Evolutionary conservation across 768 basidiomycete species (phyloP).

Genomic region (Pleurotus tuoliensis): DNA sequence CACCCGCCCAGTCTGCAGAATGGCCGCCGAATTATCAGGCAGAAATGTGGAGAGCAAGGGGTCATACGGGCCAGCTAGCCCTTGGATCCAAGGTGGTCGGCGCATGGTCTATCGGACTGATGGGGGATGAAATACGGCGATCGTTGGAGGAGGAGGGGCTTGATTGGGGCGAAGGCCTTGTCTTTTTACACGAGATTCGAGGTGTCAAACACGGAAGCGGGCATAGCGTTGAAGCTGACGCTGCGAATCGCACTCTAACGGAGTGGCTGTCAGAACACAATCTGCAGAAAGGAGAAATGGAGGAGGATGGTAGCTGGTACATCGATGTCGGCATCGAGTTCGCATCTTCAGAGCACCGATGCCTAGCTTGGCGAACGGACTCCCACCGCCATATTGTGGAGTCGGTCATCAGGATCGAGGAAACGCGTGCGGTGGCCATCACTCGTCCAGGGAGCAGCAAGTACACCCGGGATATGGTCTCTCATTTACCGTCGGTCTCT

Average conservation of each 20-base stretch:
- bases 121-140: neutral
- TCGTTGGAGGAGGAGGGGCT: neutral
- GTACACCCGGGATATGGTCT: conserved; percentile 21
- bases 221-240: neutral
- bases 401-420: conserved; percentile 11
- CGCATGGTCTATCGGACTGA: neutral
- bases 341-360: conserved; percentile 10
- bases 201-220: conserved; percentile 6
- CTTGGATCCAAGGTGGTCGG: conserved; percentile 1
- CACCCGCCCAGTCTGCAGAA: conserved; percentile 1
- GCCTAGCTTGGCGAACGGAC: conserved; percentile 27
- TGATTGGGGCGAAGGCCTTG: neutral
- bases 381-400: conserved; percentile 19
- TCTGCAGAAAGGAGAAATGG: neutral
- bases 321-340: conserved; percentile 28
- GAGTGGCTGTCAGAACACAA: neutral
- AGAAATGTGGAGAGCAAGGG: conserved; percentile 8
- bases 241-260: neutral
- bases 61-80: neutral
- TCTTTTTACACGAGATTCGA: conserved; percentile 9
- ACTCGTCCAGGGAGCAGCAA: conserved; percentile 17
- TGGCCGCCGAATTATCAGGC: conserved; percentile 9
- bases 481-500: conserved; percentile 24
- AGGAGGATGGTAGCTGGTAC: conserved; percentile 15
- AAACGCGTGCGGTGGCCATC: conserved; percentile 13